Evolutionary conservation across 345 rosid species (phyloP).

Genomic region (Pugionium cornutum): DNA sequence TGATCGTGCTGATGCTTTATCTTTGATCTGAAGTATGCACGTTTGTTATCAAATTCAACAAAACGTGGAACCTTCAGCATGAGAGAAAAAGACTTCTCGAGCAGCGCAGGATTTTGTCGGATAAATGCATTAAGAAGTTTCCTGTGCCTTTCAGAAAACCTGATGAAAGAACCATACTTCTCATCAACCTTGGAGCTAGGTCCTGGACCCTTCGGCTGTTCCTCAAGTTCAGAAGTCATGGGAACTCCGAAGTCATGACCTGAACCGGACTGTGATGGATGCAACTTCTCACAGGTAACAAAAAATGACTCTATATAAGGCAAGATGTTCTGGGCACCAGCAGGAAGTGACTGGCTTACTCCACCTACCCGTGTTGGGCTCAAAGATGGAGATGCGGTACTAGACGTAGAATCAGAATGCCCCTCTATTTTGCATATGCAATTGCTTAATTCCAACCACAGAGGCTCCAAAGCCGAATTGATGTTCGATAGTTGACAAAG

Average conservation of each 20-base stretch:
- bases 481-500: constrained; percentile 68
- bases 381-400: constrained; percentile 42
- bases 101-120: constrained; percentile 88
- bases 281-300: constrained; percentile 82
- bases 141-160: constrained; percentile 91
- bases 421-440: constrained; percentile 94
- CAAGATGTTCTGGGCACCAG: constrained; percentile 91
- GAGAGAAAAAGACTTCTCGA: constrained; percentile 95
- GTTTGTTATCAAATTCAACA: constrained; percentile 93
- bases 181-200: constrained; percentile 68
- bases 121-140: constrained; percentile 90
- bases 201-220: constrained; percentile 55
- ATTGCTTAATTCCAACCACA: constrained; percentile 83
- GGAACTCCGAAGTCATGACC: constrained; percentile 56
- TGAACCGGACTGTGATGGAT: constrained; percentile 71
- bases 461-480: constrained; percentile 76
- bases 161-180: constrained; percentile 72
- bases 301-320: constrained; percentile 96
- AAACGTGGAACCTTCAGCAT: constrained; percentile 94
- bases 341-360: constrained; percentile 81
- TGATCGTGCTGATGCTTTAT: constrained; percentile 94
- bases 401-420: constrained; percentile 65
- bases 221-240: constrained; percentile 65
- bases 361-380: constrained; percentile 59
- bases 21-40: constrained; percentile 90